Evolutionary conservation across 768 basidiomycete genomes (phyloP).

Genomic region (Multifurca ochricompacta): DNA sequence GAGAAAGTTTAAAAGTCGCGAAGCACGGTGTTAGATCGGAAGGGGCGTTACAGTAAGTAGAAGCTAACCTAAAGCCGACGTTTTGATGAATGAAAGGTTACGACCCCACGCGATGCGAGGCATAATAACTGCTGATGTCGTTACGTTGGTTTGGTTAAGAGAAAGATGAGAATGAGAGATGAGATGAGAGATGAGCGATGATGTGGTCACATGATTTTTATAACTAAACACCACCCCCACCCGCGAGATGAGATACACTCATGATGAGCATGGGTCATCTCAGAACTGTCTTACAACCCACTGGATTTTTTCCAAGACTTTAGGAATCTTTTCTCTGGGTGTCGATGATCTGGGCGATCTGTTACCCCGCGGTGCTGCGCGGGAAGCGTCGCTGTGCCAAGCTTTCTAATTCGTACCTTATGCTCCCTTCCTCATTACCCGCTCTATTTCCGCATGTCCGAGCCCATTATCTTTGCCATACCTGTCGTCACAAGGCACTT

Average conservation of each 20-base stretch:
- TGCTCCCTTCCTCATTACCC: background rate
- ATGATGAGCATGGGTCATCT: too few species aligned
- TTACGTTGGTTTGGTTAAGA: too few species aligned
- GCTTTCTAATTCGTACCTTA: background rate
- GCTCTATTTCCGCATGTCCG: background rate
- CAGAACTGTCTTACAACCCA: too few species aligned
- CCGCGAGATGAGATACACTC: too few species aligned
- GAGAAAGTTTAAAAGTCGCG: background rate
- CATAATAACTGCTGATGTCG: too few species aligned
- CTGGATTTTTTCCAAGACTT: background rate
- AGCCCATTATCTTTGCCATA: background rate
- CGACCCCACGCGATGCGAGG: too few species aligned
- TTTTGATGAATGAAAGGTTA: too few species aligned
- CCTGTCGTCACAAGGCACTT: background rate
- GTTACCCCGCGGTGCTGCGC: background rate
- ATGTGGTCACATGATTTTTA: too few species aligned
- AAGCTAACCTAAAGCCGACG: background rate
- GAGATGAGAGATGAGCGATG: too few species aligned
- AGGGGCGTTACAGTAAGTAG: background rate
- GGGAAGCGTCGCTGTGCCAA: background rate
- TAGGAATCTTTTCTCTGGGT: background rate
- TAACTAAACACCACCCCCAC: too few species aligned
- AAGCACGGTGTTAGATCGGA: background rate
- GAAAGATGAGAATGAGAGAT: too few species aligned
- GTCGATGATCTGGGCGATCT: background rate